phyloP scores from a whole-genome alignment of 306 rosid species.

The Boehmeria nivea region DNA sequence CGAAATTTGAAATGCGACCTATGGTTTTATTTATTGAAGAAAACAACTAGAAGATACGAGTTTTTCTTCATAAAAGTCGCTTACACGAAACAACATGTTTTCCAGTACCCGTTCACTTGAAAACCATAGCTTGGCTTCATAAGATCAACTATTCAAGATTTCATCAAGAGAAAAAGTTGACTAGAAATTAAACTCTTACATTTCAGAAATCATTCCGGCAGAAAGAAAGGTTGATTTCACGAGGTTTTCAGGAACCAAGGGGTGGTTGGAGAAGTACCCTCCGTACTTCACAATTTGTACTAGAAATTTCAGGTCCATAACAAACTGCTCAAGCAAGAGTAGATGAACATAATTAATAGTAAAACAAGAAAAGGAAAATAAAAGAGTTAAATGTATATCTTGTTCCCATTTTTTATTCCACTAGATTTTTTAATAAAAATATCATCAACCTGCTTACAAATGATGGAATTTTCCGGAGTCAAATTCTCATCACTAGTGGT shows the following conservation, averaged over 20 bases:
- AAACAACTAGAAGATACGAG: too few species aligned
- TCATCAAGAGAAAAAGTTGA: neutral
- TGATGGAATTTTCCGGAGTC: conserved; percentile 26
- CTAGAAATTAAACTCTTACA: conserved; percentile 28
- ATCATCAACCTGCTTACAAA: conserved; percentile 44
- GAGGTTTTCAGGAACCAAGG: conserved; percentile 43
- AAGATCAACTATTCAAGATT: neutral
- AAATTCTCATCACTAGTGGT: conserved; percentile 25
- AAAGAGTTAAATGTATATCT: too few species aligned
- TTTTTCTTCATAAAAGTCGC: too few species aligned
- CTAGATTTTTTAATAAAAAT: too few species aligned
- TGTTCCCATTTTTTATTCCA: too few species aligned
- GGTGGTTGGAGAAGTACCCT: conserved; percentile 55
- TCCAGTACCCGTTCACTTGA: too few species aligned
- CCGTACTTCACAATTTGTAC: conserved; percentile 57
- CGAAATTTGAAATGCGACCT: too few species aligned
- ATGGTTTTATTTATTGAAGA: too few species aligned
- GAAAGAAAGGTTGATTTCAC: conserved; percentile 57
- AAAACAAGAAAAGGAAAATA: neutral
- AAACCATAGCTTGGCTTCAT: too few species aligned
- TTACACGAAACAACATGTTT: too few species aligned
- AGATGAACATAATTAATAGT: neutral
- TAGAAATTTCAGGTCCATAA: conserved; percentile 67
- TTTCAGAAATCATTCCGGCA: conserved; percentile 48
- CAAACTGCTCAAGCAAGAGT: conserved; percentile 36